phyloP scores from a whole-genome alignment of 202 grass and related monocot species.

The Schoenoplectus tabernaemontani region DNA sequence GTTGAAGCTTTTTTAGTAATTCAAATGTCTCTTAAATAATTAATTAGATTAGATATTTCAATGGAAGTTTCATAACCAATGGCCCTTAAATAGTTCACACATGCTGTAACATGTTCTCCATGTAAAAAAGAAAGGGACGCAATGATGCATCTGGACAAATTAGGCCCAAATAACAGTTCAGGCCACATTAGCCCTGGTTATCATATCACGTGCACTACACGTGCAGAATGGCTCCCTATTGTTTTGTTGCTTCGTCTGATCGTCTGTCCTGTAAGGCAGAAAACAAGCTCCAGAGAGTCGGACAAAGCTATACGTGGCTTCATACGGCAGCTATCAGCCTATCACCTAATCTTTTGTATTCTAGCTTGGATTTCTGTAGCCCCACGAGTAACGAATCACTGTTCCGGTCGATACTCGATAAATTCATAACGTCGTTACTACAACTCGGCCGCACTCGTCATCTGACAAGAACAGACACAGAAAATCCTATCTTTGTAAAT shows the following conservation, averaged over 20 bases:
- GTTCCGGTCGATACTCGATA: background rate
- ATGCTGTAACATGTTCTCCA: background rate
- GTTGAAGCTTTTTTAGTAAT: background rate
- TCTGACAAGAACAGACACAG: background rate
- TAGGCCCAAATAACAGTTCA: background rate
- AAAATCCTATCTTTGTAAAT: background rate
- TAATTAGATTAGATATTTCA: background rate
- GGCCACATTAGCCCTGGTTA: background rate
- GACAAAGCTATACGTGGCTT: background rate
- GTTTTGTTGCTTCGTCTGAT: background rate
- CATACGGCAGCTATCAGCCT: background rate
- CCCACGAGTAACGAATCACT: background rate
- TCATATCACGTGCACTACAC: background rate
- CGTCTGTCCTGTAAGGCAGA: background rate
- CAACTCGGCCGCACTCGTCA: background rate
- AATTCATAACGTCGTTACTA: background rate
- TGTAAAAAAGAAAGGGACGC: background rate
- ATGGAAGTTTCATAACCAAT: background rate
- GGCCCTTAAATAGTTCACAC: background rate
- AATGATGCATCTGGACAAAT: background rate
- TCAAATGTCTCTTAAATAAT: background rate
- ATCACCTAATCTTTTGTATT: background rate
- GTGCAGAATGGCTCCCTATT: background rate
- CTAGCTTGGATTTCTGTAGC: background rate
- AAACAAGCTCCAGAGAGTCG: background rate